These are phyloP conservation scores for Herpetomonas samuelpessoai DNA, from an alignment of 208 protist species.

Conservation along the genomic window DNA sequence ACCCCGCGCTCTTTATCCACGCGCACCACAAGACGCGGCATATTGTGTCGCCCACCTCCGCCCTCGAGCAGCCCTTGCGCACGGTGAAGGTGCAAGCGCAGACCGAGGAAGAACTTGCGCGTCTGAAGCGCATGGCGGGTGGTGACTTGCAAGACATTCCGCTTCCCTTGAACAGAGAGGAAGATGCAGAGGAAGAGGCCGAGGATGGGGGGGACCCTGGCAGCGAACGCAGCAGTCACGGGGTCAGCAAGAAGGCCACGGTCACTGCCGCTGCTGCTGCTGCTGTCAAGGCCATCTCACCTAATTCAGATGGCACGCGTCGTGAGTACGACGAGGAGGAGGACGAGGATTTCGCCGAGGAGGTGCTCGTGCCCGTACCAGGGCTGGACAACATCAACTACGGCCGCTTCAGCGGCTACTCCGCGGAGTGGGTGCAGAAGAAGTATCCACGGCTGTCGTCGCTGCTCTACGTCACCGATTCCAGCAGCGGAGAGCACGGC, in stretches of 20 bases:
- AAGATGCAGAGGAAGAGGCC: not conserved
- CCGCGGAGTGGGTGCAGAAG: constrained; percentile 50
- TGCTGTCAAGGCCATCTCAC: not conserved
- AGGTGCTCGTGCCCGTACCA: constrained; percentile 74
- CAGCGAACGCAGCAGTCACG: not conserved
- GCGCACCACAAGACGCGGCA: not conserved
- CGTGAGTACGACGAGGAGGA: constrained; percentile 15
- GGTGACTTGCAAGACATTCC: constrained; percentile 22
- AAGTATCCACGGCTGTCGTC: constrained; percentile 60
- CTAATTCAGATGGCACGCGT: not conserved
- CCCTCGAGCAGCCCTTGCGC: constrained; percentile 16
- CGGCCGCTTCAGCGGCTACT: constrained; percentile 71
- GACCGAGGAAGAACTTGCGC: constrained; percentile 8
- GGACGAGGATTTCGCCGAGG: constrained; percentile 46
- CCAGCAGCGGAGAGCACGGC: constrained; percentile 31
- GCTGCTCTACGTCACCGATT: constrained; percentile 37
- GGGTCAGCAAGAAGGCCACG: not conserved
- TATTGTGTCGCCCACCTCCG: constrained; percentile 9
- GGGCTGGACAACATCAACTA: constrained; percentile 87
- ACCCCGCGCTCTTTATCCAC: not conserved
- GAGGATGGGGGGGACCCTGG: not conserved
- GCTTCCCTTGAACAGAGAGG: not conserved
- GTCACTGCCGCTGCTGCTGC: constrained; percentile 1
- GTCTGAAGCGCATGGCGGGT: constrained; percentile 22
- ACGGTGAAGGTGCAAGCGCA: constrained; percentile 12